Evolutionary conservation across 164 flowering plant genomes (phyloP).

Genomic region (Vitis rotundifolia): DNA sequence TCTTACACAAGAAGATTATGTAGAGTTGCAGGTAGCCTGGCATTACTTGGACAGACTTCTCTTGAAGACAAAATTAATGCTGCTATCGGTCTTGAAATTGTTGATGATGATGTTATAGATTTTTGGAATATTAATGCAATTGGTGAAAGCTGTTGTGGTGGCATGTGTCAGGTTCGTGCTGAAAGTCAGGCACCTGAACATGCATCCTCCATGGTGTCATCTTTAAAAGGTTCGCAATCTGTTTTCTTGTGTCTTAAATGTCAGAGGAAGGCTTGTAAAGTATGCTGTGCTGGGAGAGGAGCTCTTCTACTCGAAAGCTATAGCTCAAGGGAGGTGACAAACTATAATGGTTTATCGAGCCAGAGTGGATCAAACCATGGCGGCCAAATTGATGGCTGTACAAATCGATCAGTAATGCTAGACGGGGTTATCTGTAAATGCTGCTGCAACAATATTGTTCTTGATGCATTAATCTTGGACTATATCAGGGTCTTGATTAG

Average conservation of each 20-base stretch:
- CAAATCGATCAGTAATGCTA: constrained; percentile 36
- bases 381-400: constrained; percentile 48
- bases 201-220: constrained; percentile 30
- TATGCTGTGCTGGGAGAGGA: constrained; percentile 94
- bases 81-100: constrained; percentile 69
- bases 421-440: constrained; percentile 74
- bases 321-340: constrained; percentile 46
- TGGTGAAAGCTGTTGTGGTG: constrained; percentile 75
- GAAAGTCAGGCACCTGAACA: constrained; percentile 33
- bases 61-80: constrained; percentile 79
- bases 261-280: constrained; percentile 69
- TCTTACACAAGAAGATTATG: constrained; percentile 65
- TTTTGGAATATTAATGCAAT: constrained; percentile 83
- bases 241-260: constrained; percentile 64
- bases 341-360: constrained; percentile 38
- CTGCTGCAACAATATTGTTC: constrained; percentile 73
- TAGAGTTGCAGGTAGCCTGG: constrained; percentile 67
- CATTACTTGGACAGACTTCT: constrained; percentile 75
- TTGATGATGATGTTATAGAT: constrained; percentile 53
- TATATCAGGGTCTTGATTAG: constrained; percentile 75
- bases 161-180: constrained; percentile 71
- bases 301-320: constrained; percentile 53
- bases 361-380: constrained; percentile 64
- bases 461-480: constrained; percentile 84
- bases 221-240: constrained; percentile 33